These are phyloP conservation scores for Saccharomyces uvarum DNA, from an alignment of 1,139 yeast species.

Conservation along the genomic window DNA sequence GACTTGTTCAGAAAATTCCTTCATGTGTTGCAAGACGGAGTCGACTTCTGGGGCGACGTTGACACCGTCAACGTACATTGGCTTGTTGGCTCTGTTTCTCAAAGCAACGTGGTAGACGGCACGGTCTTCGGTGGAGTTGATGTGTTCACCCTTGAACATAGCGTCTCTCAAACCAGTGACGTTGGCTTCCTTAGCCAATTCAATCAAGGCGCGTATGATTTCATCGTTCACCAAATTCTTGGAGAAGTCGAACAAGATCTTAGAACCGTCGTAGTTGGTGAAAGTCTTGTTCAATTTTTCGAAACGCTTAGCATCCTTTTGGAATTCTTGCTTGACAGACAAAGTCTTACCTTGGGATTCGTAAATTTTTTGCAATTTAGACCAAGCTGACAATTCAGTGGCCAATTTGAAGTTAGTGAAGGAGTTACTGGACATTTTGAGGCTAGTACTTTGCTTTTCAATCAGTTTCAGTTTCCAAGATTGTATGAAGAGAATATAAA, in stretches of 20 bases:
- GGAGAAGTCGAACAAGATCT: conserved; percentile 88
- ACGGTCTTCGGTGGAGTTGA: conserved; percentile 91
- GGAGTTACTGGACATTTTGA: conserved; percentile 27
- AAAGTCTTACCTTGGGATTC: conserved; percentile 59
- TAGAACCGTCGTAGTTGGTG: conserved; percentile 74
- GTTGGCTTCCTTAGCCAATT: conserved; percentile 83
- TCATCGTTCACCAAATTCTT: conserved; percentile 88
- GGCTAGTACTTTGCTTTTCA: conserved; percentile 3
- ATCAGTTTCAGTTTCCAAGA: neutral
- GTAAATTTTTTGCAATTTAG: conserved; percentile 62
- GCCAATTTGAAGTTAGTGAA: conserved; percentile 56
- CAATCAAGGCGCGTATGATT: conserved; percentile 55
- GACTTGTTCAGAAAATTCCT: conserved; percentile 81
- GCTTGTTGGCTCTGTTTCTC: conserved; percentile 79
- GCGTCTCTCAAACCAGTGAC: conserved; percentile 82
- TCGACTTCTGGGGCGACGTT: conserved; percentile 89
- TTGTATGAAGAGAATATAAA: neutral
- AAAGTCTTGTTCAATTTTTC: conserved; percentile 69
- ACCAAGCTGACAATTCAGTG: conserved; percentile 78
- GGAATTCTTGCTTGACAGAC: conserved; percentile 71
- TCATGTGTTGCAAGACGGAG: conserved; percentile 86
- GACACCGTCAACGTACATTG: conserved; percentile 80
- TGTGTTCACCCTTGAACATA: conserved; percentile 87
- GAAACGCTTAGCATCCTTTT: conserved; percentile 65
- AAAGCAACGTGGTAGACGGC: conserved; percentile 96